Conservation (phyloP, 768 basidiomycete genomes). For the Cystofilobasidium bisporidii region DNA sequence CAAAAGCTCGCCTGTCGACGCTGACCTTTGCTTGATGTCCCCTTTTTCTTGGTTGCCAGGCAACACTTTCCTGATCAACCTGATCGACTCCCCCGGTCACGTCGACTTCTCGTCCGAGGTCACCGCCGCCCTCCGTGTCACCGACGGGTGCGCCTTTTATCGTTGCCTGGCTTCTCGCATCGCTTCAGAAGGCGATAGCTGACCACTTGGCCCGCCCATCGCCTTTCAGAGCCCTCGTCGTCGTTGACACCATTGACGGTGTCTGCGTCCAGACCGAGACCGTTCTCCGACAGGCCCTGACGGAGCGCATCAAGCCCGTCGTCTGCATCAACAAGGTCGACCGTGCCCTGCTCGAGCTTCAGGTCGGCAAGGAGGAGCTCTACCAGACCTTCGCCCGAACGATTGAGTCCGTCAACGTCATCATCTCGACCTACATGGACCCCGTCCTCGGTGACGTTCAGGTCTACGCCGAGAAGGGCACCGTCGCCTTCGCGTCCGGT, state of each 20-base stretch:
- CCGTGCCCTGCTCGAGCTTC: slow-evolving; percentile 95
- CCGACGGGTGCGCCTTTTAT: slow-evolving; percentile 53
- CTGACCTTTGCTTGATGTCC: slow-evolving; percentile 5
- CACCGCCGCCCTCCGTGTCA: slow-evolving; percentile 98
- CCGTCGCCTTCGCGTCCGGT: slow-evolving; percentile 97
- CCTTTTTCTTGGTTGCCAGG: slow-evolving; percentile 45
- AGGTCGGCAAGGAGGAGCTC: slow-evolving; percentile 90
- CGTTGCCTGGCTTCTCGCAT: not conserved
- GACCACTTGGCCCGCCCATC: no score
- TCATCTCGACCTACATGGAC: slow-evolving; percentile 95
- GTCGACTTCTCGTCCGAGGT: slow-evolving; percentile 99
- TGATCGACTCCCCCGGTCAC: slow-evolving; percentile 97
- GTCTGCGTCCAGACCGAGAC: slow-evolving; percentile 99
- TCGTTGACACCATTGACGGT: slow-evolving; percentile 98
- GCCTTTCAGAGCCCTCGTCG: slow-evolving; percentile 83
- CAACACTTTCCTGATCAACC: slow-evolving; percentile 96
- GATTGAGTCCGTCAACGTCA: slow-evolving; percentile 95
- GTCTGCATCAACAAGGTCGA: slow-evolving; percentile 99
- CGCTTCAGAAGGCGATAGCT: no score
- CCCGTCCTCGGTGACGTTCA: slow-evolving; percentile 90
- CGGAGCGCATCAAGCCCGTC: slow-evolving; percentile 98
- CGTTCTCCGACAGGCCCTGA: slow-evolving; percentile 89
- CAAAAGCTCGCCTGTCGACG: not conserved
- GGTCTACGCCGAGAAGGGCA: slow-evolving; percentile 96
- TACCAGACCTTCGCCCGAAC: slow-evolving; percentile 98